phyloP scores from a whole-genome alignment of 2,329 filamentous ascomycete species.

The Rasamsonia emersonii region DNA sequence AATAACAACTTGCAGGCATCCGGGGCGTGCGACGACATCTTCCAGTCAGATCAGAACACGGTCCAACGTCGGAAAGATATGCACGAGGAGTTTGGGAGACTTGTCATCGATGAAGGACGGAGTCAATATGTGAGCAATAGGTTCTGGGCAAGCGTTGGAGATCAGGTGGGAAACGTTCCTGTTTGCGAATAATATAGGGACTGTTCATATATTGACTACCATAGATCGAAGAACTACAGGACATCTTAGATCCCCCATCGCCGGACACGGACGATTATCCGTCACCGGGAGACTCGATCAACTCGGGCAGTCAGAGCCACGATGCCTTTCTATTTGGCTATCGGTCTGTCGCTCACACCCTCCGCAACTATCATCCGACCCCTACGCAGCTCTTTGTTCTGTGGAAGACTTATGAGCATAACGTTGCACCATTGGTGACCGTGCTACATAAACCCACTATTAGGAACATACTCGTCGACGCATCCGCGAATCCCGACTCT shows the following conservation, averaged over 20 bases:
- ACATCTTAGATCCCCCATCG: constrained; percentile 49
- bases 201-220: constrained; percentile 8
- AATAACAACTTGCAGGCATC: constrained; percentile 2
- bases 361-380: constrained; percentile 49
- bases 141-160: constrained; percentile 53
- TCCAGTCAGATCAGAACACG: constrained; percentile 16
- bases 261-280: constrained; percentile 48
- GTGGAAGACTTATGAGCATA: constrained; percentile 53
- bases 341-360: constrained; percentile 47
- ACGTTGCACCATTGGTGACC: constrained; percentile 54
- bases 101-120: constrained; percentile 52
- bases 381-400: constrained; percentile 42
- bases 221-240: constrained; percentile 53
- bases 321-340: constrained; percentile 55
- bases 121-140: constrained; percentile 55
- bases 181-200: background rate
- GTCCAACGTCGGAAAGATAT: constrained; percentile 22
- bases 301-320: constrained; percentile 41
- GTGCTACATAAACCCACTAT: constrained; percentile 50
- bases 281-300: constrained; percentile 34
- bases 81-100: constrained; percentile 42
- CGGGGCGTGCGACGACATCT: background rate
- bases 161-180: constrained; percentile 39
- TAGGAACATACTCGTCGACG: constrained; percentile 43
- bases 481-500: constrained; percentile 41